Base-by-base conservation (phyloP, 2,329 filamentous ascomycete species). In the Biscogniauxia mediterranea region DNA sequence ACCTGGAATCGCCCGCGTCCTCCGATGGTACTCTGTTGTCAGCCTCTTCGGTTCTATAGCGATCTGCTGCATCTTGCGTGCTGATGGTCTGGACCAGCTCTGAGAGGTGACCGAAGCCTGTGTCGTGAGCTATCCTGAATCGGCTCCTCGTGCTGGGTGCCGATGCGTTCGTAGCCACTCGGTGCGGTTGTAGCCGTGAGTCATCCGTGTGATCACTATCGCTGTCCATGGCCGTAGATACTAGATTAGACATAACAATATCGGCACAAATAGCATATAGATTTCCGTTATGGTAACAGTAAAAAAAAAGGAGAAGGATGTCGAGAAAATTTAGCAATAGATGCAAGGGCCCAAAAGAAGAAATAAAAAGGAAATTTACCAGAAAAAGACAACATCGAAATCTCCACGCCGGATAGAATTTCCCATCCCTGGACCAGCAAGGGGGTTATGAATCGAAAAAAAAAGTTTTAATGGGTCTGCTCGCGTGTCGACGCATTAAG, bases 41-140 rank as follows among this genome's bases (percentile, higher is more conserved):
- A 28, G 72, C 75, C 17, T 74, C 68, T 65, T 83, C 80, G 28
- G 78, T 74, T 51, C 76, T 72, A 63, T 81, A 81, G 20, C 75
- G 72, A 19, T 69, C 66, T 51, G 72, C 71, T 13, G 78, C 77
- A 65, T 83, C 80, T 58, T 74, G 70, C n/a, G 78, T 74, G 51
- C 80, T 75, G 25, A 75, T 71, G 28, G 64, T 71, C 46, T 62
- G 68, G 54, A 71, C 63, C 6, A 68, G 57, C 42, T 67, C 65
- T 15, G 67, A 23, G 23, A 23, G 23, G 23, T 23, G 23, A 23
- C 23, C 62, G 6, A 71, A 61, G 9, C 11, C 11, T 4, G 28
- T 9, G 11, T 70, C 11, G 11, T 70, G 67, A 26, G 46, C 58
- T 25, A 64, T 50, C 9, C 62, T 51, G n/a, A 55, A 54, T 52